These are phyloP conservation scores for Datisca glomerata DNA, from an alignment of 306 rosid species.

Conservation along the genomic window DNA sequence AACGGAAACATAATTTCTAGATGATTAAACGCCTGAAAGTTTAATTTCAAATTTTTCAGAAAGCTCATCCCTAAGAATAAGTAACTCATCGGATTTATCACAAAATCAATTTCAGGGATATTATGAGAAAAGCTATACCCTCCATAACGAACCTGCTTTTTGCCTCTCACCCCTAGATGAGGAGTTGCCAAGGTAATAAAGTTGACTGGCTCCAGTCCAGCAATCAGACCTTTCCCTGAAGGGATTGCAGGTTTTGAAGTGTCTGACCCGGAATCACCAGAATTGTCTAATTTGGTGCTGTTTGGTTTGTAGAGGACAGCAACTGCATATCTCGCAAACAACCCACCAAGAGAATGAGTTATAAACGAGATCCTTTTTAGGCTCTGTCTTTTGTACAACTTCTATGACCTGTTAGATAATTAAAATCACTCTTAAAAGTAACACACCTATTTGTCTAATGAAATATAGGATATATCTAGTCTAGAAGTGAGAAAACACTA, in stretches of 20 bases:
- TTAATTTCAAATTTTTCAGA: no score
- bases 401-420: slow-evolving; percentile 50
- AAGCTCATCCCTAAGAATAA: no score
- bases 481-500: background rate
- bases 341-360: slow-evolving; percentile 93
- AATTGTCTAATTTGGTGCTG: slow-evolving; percentile 26
- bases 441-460: no score
- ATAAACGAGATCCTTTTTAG: slow-evolving; percentile 79
- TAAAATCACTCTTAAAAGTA: slow-evolving; percentile 20
- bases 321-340: slow-evolving; percentile 85
- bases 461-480: background rate
- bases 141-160: slow-evolving; percentile 56
- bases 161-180: slow-evolving; percentile 94
- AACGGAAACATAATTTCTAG: no score
- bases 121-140: slow-evolving; percentile 7
- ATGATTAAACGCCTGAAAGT: no score
- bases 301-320: slow-evolving; percentile 51
- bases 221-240: slow-evolving; percentile 51
- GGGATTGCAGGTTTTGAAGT: slow-evolving; percentile 18
- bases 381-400: slow-evolving; percentile 62
- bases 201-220: slow-evolving; percentile 81
- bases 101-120: slow-evolving; percentile 1
- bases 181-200: slow-evolving; percentile 94
- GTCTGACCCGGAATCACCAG: slow-evolving; percentile 14
- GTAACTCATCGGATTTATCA: no score